Percentiles rank a stretch among this genome's conserved stretches.
Conservation (phyloP, 495 filamentous ascomycete genomes). For the Annulohypoxylon bovei region DNA sequence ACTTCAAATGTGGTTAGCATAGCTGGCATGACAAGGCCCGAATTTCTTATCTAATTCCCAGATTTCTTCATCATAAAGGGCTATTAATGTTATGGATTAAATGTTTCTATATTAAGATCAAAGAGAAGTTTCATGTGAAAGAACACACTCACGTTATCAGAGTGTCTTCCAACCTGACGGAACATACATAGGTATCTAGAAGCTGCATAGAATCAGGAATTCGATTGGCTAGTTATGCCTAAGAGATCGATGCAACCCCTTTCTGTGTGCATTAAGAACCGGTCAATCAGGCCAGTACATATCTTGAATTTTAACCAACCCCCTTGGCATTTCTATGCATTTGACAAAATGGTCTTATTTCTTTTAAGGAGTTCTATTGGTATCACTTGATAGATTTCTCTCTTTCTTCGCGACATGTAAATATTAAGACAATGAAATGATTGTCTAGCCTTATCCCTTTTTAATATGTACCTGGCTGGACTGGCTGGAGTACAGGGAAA, state of each 20-base stretch:
- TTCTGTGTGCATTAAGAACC: slow-evolving; percentile 22
- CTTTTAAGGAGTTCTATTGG: background rate
- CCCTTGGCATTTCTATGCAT: slow-evolving; percentile 18
- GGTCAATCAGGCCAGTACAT: slow-evolving; percentile 1
- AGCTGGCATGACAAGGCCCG: slow-evolving; percentile 5
- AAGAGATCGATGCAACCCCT: slow-evolving; percentile 25
- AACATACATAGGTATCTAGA: background rate
- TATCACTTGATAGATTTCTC: background rate
- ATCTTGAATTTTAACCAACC: slow-evolving; percentile 12
- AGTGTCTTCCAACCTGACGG: slow-evolving; percentile 7
- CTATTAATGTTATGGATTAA: background rate
- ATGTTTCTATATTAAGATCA: slow-evolving; percentile 36
- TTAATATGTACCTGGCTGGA: background rate
- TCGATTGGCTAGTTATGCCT: slow-evolving; percentile 9
- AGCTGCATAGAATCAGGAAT: slow-evolving; percentile 4
- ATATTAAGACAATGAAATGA: background rate
- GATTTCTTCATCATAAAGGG: background rate
- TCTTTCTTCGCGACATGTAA: background rate
- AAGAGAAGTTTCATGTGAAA: slow-evolving; percentile 23
- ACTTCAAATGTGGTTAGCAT: slow-evolving; percentile 3
- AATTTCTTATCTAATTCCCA: slow-evolving; percentile 10
- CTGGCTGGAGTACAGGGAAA: too few species aligned
- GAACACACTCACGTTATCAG: slow-evolving; percentile 17
- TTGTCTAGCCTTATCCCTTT: background rate
- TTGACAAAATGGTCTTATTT: background rate